A percentile compares a stretch with the other conserved stretches of the same genome.
Conservation (phyloP, 305 asterid species). For the Fraxinus baroniana region DNA sequence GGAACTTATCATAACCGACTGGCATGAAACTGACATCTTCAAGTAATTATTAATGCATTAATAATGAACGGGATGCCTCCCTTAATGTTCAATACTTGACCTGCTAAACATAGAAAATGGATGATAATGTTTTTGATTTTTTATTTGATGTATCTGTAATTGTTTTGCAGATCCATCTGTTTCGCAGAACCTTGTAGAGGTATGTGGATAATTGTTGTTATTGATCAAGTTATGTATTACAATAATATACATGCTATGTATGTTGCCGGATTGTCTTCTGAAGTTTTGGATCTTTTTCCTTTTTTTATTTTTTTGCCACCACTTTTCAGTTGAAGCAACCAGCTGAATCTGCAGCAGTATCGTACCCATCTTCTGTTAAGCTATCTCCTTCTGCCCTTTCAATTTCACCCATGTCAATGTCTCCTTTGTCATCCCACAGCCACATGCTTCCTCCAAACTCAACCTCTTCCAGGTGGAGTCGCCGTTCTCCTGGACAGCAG, state of each 20-base stretch:
- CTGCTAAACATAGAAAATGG: not conserved
- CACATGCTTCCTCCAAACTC: constrained; percentile 63
- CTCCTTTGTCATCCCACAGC: constrained; percentile 73
- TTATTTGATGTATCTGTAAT: constrained; percentile 1
- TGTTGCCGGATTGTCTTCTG: constrained; percentile 8
- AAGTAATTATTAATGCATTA: not conserved
- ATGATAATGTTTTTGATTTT: not conserved
- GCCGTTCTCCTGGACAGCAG: constrained; percentile 66
- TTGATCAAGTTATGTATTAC: constrained; percentile 17
- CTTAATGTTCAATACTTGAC: not conserved
- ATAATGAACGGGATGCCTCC: not conserved
- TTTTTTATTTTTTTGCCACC: constrained; percentile 3
- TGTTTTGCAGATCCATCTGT: constrained; percentile 43
- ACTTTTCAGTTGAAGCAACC: constrained; percentile 60
- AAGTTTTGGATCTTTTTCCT: not conserved
- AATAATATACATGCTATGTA: constrained; percentile 4
- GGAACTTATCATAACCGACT: not conserved
- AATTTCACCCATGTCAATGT: constrained; percentile 62
- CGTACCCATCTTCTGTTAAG: constrained; percentile 67
- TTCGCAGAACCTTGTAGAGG: constrained; percentile 43
- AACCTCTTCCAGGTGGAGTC: constrained; percentile 75
- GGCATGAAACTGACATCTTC: constrained; percentile 8
- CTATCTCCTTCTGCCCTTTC: constrained; percentile 76
- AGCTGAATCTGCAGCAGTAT: constrained; percentile 47
- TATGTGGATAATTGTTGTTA: constrained; percentile 28